These are phyloP conservation scores for Ophiobolus disseminans DNA, from an alignment of 2,329 filamentous ascomycete genomes.

Conservation along the genomic window DNA sequence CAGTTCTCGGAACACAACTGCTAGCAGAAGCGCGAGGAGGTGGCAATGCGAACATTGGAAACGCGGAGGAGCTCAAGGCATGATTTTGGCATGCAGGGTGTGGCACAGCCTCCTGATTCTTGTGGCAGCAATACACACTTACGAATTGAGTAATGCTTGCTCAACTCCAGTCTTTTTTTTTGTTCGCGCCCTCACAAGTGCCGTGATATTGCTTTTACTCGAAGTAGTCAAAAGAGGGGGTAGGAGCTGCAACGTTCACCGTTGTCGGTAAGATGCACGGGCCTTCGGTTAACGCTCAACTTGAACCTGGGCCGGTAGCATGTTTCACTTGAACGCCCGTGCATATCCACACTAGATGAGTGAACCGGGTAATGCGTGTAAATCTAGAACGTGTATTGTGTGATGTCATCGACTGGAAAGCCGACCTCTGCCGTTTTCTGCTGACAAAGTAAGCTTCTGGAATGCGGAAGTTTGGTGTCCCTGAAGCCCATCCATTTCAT, in stretches of 20 bases:
- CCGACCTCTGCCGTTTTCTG: background rate
- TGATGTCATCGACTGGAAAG: too few relatives aligned
- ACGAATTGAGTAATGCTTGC: background rate
- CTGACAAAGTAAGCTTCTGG: background rate
- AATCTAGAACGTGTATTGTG: too few relatives aligned
- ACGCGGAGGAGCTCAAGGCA: constrained; percentile 15
- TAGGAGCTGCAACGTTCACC: too few relatives aligned
- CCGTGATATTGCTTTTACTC: too few relatives aligned
- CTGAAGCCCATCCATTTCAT: background rate
- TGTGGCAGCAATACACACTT: background rate
- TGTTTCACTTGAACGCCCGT: background rate
- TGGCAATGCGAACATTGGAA: constrained; percentile 59
- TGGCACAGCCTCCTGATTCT: background rate
- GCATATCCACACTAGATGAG: constrained; percentile 1
- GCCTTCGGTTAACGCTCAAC: background rate
- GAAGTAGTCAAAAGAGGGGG: too few relatives aligned
- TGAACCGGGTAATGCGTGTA: constrained; percentile 2
- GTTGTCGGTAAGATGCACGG: background rate
- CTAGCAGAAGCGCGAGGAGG: constrained; percentile 62
- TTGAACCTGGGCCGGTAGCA: background rate
- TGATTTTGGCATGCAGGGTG: background rate
- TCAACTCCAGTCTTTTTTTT: too few relatives aligned
- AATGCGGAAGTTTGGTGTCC: background rate
- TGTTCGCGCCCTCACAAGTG: too few relatives aligned
- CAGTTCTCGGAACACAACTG: constrained; percentile 60